A percentile compares a stretch with the other conserved stretches of the same genome.
Conservation (phyloP, 306 rosid species). For the Aeschynomene evenia region DNA sequence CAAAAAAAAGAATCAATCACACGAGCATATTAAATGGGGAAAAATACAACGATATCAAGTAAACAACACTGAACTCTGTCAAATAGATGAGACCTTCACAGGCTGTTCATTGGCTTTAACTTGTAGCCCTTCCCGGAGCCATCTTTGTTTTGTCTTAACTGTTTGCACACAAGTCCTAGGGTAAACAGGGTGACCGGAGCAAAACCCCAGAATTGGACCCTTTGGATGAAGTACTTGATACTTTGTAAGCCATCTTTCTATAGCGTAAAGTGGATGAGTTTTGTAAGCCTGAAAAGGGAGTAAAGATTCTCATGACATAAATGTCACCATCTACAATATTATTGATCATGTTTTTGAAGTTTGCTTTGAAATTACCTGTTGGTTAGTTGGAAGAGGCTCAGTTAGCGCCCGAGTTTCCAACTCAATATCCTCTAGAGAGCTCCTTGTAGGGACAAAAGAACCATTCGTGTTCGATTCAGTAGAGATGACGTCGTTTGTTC, state of each 20-base stretch:
- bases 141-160: slow-evolving; percentile 72
- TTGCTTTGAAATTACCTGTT: slow-evolving; percentile 59
- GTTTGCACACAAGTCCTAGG: slow-evolving; percentile 86
- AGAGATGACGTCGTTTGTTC: slow-evolving; percentile 32
- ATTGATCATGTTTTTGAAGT: slow-evolving; percentile 22
- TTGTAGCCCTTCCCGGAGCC: slow-evolving; percentile 94
- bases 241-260: slow-evolving; percentile 90
- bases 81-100: slow-evolving; percentile 62
- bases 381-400: slow-evolving; percentile 98
- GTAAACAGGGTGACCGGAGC: slow-evolving; percentile 84
- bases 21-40: slow-evolving; percentile 6
- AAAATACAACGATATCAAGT: slow-evolving; percentile 9
- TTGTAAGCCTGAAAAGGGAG: slow-evolving; percentile 73
- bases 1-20: neutral
- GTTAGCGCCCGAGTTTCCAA: slow-evolving; percentile 94
- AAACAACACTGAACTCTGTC: slow-evolving; percentile 16
- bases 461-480: slow-evolving; percentile 35
- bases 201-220: slow-evolving; percentile 86
- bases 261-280: slow-evolving; percentile 74
- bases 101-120: slow-evolving; percentile 74
- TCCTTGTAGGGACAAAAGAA: slow-evolving; percentile 50
- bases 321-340: slow-evolving; percentile 15
- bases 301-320: neutral
- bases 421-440: slow-evolving; percentile 87
- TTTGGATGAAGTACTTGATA: slow-evolving; percentile 85